Conservation (phyloP, 163 green algal species). For the Prototheca stagnorum region DNA sequence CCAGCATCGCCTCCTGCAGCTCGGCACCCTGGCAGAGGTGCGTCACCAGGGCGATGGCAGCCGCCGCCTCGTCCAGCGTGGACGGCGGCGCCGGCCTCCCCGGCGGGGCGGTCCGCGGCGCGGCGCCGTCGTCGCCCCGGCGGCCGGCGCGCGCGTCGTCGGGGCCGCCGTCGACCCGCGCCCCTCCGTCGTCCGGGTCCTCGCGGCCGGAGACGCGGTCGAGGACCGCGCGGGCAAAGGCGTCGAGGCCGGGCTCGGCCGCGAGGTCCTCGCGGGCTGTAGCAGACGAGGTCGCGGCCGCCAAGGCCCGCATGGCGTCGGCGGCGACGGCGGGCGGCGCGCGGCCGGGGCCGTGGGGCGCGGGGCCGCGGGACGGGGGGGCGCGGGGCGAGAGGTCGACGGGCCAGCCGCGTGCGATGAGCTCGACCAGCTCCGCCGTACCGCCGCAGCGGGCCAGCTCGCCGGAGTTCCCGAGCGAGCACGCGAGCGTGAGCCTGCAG, state of each 20-base stretch:
- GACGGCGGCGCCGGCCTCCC: background rate
- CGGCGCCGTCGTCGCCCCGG: slow-evolving; percentile 52
- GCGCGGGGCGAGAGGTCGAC: too few relatives aligned
- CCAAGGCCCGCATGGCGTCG: slow-evolving; percentile 48
- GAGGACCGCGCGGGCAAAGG: too few relatives aligned
- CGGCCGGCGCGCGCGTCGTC: too few relatives aligned
- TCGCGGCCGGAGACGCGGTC: too few relatives aligned
- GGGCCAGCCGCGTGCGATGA: slow-evolving; percentile 50
- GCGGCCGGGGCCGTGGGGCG: slow-evolving; percentile 23
- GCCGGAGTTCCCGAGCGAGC: slow-evolving; percentile 60
- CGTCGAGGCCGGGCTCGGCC: slow-evolving; percentile 11
- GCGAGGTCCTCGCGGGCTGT: slow-evolving; percentile 35
- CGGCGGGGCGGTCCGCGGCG: background rate
- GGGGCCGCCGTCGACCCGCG: too few relatives aligned
- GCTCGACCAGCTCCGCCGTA: slow-evolving; percentile 35
- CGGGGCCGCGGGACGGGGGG: too few relatives aligned
- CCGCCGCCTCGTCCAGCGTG: too few relatives aligned
- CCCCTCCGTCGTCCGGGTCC: too few relatives aligned
- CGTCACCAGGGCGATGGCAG: too few relatives aligned
- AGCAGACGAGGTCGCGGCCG: slow-evolving; percentile 42
- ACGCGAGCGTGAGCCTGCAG: slow-evolving; percentile 70
- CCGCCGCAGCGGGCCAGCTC: slow-evolving; percentile 68
- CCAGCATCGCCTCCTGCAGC: too few relatives aligned
- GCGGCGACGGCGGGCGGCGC: slow-evolving; percentile 35
- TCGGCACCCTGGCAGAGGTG: too few relatives aligned